These are phyloP conservation scores for Naumovozyma dairenensis DNA, from an alignment of 805 yeast species.

Conservation along the genomic window DNA sequence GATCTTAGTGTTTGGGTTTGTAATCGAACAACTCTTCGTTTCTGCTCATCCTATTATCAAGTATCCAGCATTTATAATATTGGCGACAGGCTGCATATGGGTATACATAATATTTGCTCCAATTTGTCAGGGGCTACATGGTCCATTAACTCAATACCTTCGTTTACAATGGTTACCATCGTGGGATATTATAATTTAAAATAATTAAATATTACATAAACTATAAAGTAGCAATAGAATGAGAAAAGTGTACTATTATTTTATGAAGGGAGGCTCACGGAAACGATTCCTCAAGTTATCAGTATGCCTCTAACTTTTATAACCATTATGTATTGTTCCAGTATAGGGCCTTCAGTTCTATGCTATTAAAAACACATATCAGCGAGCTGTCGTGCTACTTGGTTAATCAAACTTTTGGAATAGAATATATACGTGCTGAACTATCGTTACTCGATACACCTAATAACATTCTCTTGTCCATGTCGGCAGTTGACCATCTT, in stretches of 20 bases:
- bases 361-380: too few species aligned
- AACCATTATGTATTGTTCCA: too few species aligned
- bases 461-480: constrained; percentile 35
- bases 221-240: too few species aligned
- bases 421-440: constrained; percentile 37
- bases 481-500: constrained; percentile 38
- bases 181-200: constrained; percentile 41
- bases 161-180: constrained; percentile 44
- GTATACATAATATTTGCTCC: constrained; percentile 54
- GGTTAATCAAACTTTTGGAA: too few species aligned
- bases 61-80: constrained; percentile 32
- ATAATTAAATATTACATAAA: too few species aligned
- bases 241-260: too few species aligned
- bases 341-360: too few species aligned
- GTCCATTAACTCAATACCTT: constrained; percentile 37
- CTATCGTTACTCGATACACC: constrained; percentile 53
- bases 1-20: constrained; percentile 47
- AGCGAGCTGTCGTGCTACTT: too few species aligned
- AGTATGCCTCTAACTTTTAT: too few species aligned
- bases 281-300: too few species aligned
- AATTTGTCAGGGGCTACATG: constrained; percentile 73
- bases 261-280: too few species aligned
- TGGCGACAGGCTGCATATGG: constrained; percentile 42
- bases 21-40: constrained; percentile 21
- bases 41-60: constrained; percentile 19